Evolutionary conservation across 306 rosid species (phyloP).

Genomic region (Parietaria judaica): DNA sequence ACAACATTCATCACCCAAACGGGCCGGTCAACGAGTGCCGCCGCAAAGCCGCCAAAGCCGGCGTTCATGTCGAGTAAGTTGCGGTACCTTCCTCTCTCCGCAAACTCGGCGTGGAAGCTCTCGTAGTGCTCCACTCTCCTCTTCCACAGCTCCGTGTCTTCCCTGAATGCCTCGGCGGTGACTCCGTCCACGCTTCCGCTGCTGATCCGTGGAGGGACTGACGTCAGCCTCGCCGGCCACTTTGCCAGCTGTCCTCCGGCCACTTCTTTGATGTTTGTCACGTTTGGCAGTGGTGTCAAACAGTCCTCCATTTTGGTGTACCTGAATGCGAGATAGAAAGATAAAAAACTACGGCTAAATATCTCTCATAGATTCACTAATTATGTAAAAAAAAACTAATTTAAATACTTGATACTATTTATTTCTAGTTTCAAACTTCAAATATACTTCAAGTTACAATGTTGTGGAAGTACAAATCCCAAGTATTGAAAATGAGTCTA

Average conservation of each 20-base stretch:
- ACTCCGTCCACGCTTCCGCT: conserved; percentile 57
- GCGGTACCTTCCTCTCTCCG: conserved; percentile 63
- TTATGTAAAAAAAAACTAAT: too few species aligned
- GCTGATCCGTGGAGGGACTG: conserved; percentile 78
- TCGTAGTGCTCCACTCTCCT: conserved; percentile 65
- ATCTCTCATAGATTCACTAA: too few species aligned
- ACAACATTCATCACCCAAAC: conserved; percentile 89
- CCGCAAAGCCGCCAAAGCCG: conserved; percentile 82
- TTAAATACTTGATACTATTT: too few species aligned
- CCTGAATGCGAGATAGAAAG: conserved; percentile 40
- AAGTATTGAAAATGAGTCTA: too few species aligned
- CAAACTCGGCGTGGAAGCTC: conserved; percentile 50
- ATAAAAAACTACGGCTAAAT: not conserved
- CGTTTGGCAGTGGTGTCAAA: conserved; percentile 78
- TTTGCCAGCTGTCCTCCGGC: conserved; percentile 65
- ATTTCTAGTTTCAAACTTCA: too few species aligned
- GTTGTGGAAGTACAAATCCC: too few species aligned
- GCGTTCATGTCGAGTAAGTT: conserved; percentile 90
- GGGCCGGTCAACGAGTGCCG: conserved; percentile 66
- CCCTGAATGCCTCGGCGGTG: conserved; percentile 45
- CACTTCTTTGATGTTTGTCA: conserved; percentile 38
- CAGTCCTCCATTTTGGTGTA: conserved; percentile 77
- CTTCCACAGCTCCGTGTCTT: conserved; percentile 55
- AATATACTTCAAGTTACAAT: too few species aligned
- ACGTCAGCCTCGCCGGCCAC: conserved; percentile 72